Conservation (phyloP, 2,329 filamentous ascomycete genomes). For the Aphanocladium album region DNA sequence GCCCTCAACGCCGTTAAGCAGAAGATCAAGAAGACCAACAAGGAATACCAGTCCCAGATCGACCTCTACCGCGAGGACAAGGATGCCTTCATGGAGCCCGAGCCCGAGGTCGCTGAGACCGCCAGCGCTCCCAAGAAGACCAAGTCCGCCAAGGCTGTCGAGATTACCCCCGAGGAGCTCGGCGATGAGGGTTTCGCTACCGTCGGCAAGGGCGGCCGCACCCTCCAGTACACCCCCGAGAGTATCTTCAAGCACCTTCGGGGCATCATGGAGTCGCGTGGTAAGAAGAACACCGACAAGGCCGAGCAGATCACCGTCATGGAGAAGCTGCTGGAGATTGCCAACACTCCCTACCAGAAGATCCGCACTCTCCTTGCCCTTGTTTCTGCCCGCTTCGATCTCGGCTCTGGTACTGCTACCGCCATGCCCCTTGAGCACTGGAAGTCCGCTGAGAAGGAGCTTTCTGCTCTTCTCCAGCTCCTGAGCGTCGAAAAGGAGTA, state of each 20-base stretch:
- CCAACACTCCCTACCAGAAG: slow-evolving; percentile 85
- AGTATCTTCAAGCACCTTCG: slow-evolving; percentile 97
- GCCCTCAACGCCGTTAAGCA: slow-evolving; percentile 97
- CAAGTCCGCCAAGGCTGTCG: slow-evolving; percentile 41
- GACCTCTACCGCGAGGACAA: slow-evolving; percentile 82
- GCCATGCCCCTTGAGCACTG: slow-evolving; percentile 96
- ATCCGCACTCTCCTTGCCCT: slow-evolving; percentile 88
- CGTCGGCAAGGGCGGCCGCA: slow-evolving; percentile 83
- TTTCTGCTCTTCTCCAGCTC: slow-evolving; percentile 69
- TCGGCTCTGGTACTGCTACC: slow-evolving; percentile 69
- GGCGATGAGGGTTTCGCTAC: slow-evolving; percentile 86
- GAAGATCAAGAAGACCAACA: slow-evolving; percentile 98
- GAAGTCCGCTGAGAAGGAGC: slow-evolving; percentile 89
- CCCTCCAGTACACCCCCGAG: slow-evolving; percentile 89
- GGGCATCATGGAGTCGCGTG: slow-evolving; percentile 88
- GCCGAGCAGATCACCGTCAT: slow-evolving; percentile 92
- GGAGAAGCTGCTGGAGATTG: slow-evolving; percentile 91
- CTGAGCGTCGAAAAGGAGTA: slow-evolving; percentile 76
- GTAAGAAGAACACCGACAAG: slow-evolving; percentile 98
- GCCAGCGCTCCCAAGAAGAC: slow-evolving; percentile 45
- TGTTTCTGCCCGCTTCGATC: slow-evolving; percentile 90
- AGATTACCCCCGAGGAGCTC: slow-evolving; percentile 45
- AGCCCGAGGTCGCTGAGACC: slow-evolving; percentile 57
- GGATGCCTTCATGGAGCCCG: slow-evolving; percentile 81
- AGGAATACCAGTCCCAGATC: slow-evolving; percentile 84